These are phyloP conservation scores for Didymella exigua DNA, from an alignment of 2,329 filamentous ascomycete genomes.

Conservation along the genomic window DNA sequence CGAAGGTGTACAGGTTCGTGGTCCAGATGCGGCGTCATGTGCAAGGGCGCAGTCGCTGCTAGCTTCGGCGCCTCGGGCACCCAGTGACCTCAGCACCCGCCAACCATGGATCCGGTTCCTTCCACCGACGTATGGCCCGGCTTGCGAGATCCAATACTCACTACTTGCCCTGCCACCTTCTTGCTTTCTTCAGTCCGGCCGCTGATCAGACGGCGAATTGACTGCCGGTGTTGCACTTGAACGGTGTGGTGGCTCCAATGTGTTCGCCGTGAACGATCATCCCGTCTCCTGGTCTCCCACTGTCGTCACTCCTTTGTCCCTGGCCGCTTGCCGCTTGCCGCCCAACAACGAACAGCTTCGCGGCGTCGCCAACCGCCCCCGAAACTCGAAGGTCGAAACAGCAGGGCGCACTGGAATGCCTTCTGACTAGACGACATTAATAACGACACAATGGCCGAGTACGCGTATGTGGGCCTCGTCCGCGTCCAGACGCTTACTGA, in stretches of 20 bases:
- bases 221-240: constrained; percentile 7
- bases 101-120: constrained; percentile 11
- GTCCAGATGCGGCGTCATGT: constrained; percentile 10
- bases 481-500: background rate
- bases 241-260: constrained; percentile 14
- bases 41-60: constrained; percentile 5
- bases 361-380: constrained; percentile 11
- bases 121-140: constrained; percentile 11
- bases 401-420: constrained; percentile 18
- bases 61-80: background rate
- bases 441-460: constrained; percentile 31
- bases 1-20: background rate
- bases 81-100: constrained; percentile 7
- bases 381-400: background rate
- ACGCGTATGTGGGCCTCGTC: constrained; percentile 24
- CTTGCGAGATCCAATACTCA: constrained; percentile 12
- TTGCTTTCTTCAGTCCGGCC: constrained; percentile 2
- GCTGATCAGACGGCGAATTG: constrained; percentile 2
- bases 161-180: constrained; percentile 7
- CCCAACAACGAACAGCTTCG: constrained; percentile 10
- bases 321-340: constrained; percentile 17
- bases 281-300: constrained; percentile 18
- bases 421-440: constrained; percentile 5
- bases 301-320: constrained; percentile 46
- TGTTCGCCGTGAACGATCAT: constrained; percentile 15